Base-by-base conservation (phyloP, 2,329 filamentous ascomycete genomes). In the Ustulina deusta region DNA sequence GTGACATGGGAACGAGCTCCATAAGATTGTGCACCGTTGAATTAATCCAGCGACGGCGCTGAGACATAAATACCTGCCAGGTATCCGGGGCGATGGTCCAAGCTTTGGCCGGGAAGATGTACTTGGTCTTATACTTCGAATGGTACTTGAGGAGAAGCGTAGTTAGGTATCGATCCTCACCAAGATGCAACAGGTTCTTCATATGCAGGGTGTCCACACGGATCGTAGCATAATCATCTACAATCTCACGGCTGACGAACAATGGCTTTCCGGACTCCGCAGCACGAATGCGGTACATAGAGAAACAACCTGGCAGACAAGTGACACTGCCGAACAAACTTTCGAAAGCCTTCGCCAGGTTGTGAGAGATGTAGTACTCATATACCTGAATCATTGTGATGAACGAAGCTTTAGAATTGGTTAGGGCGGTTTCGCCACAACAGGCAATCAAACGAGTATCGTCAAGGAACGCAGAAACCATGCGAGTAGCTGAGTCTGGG, bases 361-460 rank as follows among this genome's bases (percentile, higher is more conserved):
- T 97, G 85, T 99, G 95, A 59, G 95, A 98, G 76, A 99, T 99
- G 84, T 94, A 99, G 86, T 99, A 99, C 81, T 99, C 95, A 85
- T 98, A 99, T 38, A 99, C 95, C 81, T 99, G 96, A 79, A 99
- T 99, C 95, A 98, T 98, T 59, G 96, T 99, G 73, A 97, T 89
- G 77, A 97, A 93, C 0, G 95, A 97, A 6, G 91, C 87, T 80
- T 97, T 97, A 68, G 94, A 92, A 78, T 99, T 99, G 70, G 91
- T 94, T 55, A 99, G 85, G 17, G 92, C 92, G 0, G 96, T 99
- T 81, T 99, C 96, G 82, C 96, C 96, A 77, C 96, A 99, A 56
- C 96, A 89, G 63, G 92, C 96, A 76, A 97, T 95, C n/a, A 98
- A 85, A 63, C 93, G 91, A 29, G 94, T 97, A 78, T 99, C 96